These are phyloP conservation scores for Beauveria scarabaeidicola DNA, from an alignment of 2,329 filamentous ascomycete species.

Conservation along the genomic window DNA sequence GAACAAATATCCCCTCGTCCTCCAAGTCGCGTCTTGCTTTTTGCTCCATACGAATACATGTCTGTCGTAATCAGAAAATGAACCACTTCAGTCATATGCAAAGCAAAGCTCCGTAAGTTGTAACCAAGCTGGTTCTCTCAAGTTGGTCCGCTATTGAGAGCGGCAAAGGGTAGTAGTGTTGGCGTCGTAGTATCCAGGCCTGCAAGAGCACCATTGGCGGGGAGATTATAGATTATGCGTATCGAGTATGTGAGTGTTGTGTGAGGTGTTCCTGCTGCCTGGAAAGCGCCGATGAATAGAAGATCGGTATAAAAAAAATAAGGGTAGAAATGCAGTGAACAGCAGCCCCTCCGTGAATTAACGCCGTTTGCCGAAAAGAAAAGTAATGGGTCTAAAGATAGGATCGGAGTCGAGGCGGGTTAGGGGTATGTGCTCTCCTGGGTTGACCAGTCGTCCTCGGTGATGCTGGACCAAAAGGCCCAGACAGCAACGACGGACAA, in stretches of 20 bases:
- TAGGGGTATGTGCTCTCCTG: conserved; percentile 34
- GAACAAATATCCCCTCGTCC: conserved; percentile 8
- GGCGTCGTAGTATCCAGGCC: neutral
- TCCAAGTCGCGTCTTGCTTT: neutral
- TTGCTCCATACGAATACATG: conserved; percentile 3
- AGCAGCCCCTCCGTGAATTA: conserved; percentile 14
- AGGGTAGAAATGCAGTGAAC: conserved; percentile 14
- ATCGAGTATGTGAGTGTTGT: neutral
- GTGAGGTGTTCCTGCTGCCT: neutral
- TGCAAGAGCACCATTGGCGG: neutral
- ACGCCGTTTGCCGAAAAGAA: conserved; percentile 16
- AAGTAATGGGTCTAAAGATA: conserved; percentile 11
- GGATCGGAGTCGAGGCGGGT: conserved; percentile 4
- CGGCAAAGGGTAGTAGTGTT: neutral
- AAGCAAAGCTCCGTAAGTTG: conserved; percentile 4
- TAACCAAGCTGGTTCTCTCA: conserved; percentile 7
- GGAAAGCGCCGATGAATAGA: conserved; percentile 7
- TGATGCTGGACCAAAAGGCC: conserved; percentile 98
- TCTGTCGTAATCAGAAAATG: conserved; percentile 4
- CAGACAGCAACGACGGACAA: conserved; percentile 75
- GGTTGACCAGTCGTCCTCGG: conserved; percentile 93
- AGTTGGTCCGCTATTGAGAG: neutral
- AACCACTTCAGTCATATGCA: conserved; percentile 9
- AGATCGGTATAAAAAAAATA: conserved; percentile 12
- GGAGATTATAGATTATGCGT: neutral